phyloP scores from a whole-genome alignment of 257 asterid species.

The Lithospermum erythrorhizon region DNA sequence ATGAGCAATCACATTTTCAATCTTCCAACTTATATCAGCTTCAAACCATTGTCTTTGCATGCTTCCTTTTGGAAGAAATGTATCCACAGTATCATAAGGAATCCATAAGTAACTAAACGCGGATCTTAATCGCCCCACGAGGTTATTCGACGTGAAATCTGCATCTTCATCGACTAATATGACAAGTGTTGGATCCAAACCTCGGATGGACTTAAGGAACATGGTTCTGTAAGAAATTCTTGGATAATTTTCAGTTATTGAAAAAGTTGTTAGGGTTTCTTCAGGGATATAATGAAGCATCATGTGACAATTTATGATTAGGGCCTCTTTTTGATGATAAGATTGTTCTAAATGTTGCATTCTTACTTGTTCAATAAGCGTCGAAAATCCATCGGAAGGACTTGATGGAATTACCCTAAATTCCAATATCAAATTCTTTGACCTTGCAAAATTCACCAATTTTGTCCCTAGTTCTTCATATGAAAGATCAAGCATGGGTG shows the following conservation, averaged over 20 bases:
- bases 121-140: constrained; percentile 53
- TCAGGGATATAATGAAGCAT: constrained; percentile 83
- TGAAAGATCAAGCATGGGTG: constrained; percentile 69
- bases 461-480: constrained; percentile 69
- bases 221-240: constrained; percentile 28
- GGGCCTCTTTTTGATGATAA: constrained; percentile 43
- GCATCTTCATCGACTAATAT: constrained; percentile 82
- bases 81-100: constrained; percentile 77
- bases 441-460: constrained; percentile 66
- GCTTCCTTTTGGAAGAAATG: constrained; percentile 66
- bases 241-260: background rate
- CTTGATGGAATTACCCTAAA: constrained; percentile 54
- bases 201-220: constrained; percentile 52
- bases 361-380: constrained; percentile 43
- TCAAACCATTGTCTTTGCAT: constrained; percentile 83
- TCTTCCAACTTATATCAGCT: constrained; percentile 82
- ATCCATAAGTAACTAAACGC: constrained; percentile 91
- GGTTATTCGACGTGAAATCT: constrained; percentile 58
- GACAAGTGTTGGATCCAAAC: constrained; percentile 48
- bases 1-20: constrained; percentile 69
- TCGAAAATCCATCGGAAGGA: constrained; percentile 48
- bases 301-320: constrained; percentile 81
- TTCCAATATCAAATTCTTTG: constrained; percentile 49
- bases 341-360: constrained; percentile 35
- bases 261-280: constrained; percentile 32